Evolutionary conservation across 2,329 filamentous ascomycete genomes (phyloP).

Genomic region (Arthrobotrys entomopaga): DNA sequence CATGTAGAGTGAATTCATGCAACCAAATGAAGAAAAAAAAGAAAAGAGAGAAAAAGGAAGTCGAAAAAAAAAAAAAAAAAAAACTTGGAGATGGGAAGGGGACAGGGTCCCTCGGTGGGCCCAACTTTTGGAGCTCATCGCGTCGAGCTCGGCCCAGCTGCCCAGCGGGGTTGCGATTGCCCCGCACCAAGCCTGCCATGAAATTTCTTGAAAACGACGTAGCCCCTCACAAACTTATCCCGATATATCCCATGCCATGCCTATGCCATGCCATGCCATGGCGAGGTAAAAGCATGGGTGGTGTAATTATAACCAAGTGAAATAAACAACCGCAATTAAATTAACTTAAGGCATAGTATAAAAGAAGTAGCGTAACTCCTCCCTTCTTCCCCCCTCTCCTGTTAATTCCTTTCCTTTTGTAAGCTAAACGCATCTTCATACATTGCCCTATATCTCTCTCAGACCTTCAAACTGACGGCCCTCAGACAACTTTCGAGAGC

Average conservation of each 20-base stretch:
- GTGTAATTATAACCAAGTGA: background rate
- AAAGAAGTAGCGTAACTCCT: background rate
- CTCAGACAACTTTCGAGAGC: slow-evolving; percentile 48
- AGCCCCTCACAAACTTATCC: background rate
- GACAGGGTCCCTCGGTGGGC: background rate
- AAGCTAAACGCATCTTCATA: background rate
- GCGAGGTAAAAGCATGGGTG: too few species aligned
- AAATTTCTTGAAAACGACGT: background rate
- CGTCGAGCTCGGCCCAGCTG: slow-evolving; percentile 15
- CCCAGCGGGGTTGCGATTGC: slow-evolving; percentile 21
- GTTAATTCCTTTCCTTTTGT: background rate
- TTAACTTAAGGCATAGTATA: too few species aligned
- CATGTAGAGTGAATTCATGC: too few species aligned
- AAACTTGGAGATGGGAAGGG: too few species aligned
- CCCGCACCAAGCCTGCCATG: slow-evolving; percentile 6
- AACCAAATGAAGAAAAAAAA: too few species aligned
- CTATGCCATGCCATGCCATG: background rate
- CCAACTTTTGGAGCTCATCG: slow-evolving; percentile 27
- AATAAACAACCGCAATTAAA: background rate
- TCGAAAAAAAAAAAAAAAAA: too few species aligned
- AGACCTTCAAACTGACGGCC: slow-evolving; percentile 38
- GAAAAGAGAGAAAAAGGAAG: too few species aligned
- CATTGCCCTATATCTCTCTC: background rate
- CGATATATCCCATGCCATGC: background rate
- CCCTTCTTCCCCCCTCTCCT: background rate